Conservation (phyloP, 805 yeast genomes). For the Zygoascus bituminiphila region DNA sequence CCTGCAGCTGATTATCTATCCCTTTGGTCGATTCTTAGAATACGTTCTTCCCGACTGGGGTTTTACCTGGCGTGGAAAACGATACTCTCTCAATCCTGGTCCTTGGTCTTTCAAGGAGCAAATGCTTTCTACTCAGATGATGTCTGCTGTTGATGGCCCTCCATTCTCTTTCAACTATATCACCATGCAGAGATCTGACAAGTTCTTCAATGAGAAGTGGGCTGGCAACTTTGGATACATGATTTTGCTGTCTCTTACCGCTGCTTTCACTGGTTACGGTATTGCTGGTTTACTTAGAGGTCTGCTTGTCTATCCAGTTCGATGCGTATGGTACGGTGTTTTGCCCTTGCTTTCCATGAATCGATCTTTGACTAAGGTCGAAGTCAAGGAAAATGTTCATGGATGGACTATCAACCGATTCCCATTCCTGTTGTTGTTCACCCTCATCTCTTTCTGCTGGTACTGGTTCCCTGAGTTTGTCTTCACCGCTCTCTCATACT, state of each 20-base stretch:
- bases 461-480: conserved; percentile 63
- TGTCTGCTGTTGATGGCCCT: conserved; percentile 39
- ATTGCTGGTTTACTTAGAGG: conserved; percentile 49
- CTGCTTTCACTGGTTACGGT: conserved; percentile 45
- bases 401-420: conserved; percentile 57
- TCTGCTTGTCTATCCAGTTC: conserved; percentile 38
- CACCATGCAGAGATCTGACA: conserved; percentile 10
- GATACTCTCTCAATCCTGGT: conserved; percentile 46
- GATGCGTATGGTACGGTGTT: conserved; percentile 42
- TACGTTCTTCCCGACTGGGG: conserved; percentile 40
- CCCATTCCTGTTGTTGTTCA: conserved; percentile 38
- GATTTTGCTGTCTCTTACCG: conserved; percentile 37
- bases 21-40: conserved; percentile 44
- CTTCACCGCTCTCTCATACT: conserved; percentile 51
- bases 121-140: conserved; percentile 43
- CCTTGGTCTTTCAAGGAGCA: conserved; percentile 58
- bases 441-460: conserved; percentile 41
- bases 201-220: conserved; percentile 12
- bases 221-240: conserved; percentile 31
- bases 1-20: conserved; percentile 53
- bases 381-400: conserved; percentile 29
- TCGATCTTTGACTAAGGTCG: conserved; percentile 33
- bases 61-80: conserved; percentile 33
- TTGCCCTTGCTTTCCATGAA: conserved; percentile 48
- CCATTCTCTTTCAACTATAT: conserved; percentile 31